Conservation (phyloP, 2,329 filamentous ascomycete species). For the Lithohypha guttulata region DNA sequence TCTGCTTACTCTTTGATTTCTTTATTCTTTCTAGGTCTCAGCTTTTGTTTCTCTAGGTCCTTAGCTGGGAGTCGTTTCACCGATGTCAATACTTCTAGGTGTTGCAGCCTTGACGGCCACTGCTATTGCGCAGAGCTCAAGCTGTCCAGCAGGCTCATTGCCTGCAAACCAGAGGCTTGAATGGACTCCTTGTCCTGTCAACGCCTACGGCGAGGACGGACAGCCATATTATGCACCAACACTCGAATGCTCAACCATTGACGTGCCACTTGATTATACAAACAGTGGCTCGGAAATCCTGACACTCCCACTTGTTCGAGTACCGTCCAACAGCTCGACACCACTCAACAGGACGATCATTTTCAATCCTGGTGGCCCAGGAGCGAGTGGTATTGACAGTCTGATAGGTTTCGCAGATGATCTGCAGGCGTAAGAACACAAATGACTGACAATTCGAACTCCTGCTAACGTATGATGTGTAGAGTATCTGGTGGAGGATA, state of each 20-base stretch:
- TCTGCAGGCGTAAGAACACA: no score
- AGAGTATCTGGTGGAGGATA: slow-evolving; percentile 12
- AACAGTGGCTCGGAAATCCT: slow-evolving; percentile 13
- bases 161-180: slow-evolving; percentile 7
- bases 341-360: slow-evolving; percentile 13
- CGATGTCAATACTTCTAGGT: no score
- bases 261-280: slow-evolving; percentile 21
- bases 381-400: slow-evolving; percentile 4
- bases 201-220: no score
- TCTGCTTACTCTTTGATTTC: no score
- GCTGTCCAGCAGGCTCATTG: no score
- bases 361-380: slow-evolving; percentile 15
- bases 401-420: no score
- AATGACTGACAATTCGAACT: not conserved
- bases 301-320: slow-evolving; percentile 18
- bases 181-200: slow-evolving; percentile 8
- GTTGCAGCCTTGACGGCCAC: no score
- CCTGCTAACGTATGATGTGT: not conserved
- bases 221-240: not conserved
- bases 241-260: slow-evolving; percentile 14
- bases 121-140: no score
- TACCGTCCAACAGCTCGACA: slow-evolving; percentile 12
- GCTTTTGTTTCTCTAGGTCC: no score
- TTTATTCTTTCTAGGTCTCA: no score
- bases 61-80: no score